phyloP scores from a whole-genome alignment of 768 basidiomycete genomes.

The Postia placenta region DNA sequence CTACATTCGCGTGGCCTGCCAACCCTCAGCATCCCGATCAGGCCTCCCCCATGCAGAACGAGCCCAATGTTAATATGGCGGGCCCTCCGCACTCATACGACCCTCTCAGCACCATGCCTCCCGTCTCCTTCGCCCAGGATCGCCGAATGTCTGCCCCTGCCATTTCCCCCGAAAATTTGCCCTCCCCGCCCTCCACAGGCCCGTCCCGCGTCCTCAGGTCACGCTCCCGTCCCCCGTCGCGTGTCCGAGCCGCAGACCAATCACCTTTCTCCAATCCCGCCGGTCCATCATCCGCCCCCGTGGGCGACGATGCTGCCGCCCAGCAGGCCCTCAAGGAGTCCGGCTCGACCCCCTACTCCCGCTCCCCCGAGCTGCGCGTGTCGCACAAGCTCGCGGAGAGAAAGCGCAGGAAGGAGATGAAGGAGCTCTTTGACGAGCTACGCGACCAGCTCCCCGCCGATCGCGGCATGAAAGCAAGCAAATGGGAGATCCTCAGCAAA shows the following conservation, averaged over 20 bases:
- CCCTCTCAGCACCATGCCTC: constrained; percentile 41
- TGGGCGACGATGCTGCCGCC: constrained; percentile 5
- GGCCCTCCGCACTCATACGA: constrained; percentile 19
- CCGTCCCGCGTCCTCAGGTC: constrained; percentile 54
- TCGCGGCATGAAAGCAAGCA: constrained; percentile 92
- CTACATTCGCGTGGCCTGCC: constrained; percentile 70
- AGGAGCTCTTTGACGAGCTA: constrained; percentile 95
- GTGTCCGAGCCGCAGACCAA: constrained; percentile 39
- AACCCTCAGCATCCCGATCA: constrained; percentile 28
- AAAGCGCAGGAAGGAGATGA: constrained; percentile 98
- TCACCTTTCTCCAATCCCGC: constrained; percentile 26
- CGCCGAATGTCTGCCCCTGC: constrained; percentile 71
- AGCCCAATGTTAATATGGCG: constrained; percentile 17
- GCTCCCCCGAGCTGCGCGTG: constrained; percentile 89
- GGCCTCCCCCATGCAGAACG: constrained; percentile 27
- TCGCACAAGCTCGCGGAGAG: constrained; percentile 97
- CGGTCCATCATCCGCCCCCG: constrained; percentile 11
- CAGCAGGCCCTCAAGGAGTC: constrained; percentile 32
- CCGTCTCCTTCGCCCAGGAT: constrained; percentile 54
- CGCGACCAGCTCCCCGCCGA: constrained; percentile 89
- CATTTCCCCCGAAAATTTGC: constrained; percentile 36
- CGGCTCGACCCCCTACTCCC: constrained; percentile 80
- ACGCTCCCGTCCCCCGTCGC: constrained; percentile 68
- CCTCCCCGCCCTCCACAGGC: constrained; percentile 36
- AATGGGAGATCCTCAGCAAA: constrained; percentile 99